Base-by-base conservation (phyloP, 345 rosid genomes). In the Mallotus nudiflorus region DNA sequence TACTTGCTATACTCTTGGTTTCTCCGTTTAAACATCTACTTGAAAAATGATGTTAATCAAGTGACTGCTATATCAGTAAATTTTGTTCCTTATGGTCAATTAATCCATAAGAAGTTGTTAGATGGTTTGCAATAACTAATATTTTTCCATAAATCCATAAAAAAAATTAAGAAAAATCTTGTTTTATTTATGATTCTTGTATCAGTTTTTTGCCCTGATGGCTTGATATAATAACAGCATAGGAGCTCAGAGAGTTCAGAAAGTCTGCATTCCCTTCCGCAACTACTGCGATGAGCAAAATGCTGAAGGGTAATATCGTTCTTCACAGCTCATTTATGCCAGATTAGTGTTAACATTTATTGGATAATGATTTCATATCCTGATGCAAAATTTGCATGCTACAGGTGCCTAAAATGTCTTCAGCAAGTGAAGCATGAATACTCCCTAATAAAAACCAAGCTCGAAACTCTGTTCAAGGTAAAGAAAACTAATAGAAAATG, bases 201-300 rank as follows among this genome's bases (percentile, higher is more conserved):
- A 33, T 33, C 37, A 33, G 4, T 33, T 33, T 33, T 33, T 33
- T 33, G 37, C 37, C 6, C 37, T 33, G 20, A 4, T 67, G 31
- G 57, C 53, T 69, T 44, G 68, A 54, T 44, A 61, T 61, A n/a
- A n/a, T n/a, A 44, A 69, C 83, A 87, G 91, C 80, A 72, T 87
- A 28, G 91, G 91, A 14, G 88, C 86, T 27, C 83, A 85, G 25
- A 85, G 86, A 64, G 91, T 87, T 80, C 88, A 81, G 28, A 83
- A 60, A 44, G 78, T 46, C 39, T 87, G 91, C 81, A 74, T 83
- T 60, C 64, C 64, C 60, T 83, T 85, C 72, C 77, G 89, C 53
- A 78, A 78, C 75, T 75, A 20, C 65, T 83, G 89, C 50, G 83
- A 83, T 12, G 84, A 78, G 70, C 69, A 37, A 59, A 85, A 81